Base-by-base conservation (phyloP, 208 protist genomes). In the Trypanosomatidae sp. region DNA sequence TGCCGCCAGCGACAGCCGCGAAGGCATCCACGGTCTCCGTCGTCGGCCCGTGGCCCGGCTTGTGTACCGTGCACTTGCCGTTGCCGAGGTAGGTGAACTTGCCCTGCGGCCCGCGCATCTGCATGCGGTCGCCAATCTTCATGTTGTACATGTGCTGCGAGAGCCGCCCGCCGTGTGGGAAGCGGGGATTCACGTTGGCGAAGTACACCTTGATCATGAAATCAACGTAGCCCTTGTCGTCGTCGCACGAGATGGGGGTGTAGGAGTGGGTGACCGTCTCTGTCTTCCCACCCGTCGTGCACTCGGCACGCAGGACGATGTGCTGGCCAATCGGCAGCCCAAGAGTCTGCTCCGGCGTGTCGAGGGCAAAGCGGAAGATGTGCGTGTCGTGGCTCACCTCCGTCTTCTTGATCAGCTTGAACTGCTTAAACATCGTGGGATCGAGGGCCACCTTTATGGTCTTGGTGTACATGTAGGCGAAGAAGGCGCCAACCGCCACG, bases 151-250 rank as follows among this genome's bases (percentile, higher is more conserved):
- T 65, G 82, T 98, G 68, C 82, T 98, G 94, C 39, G 92, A 91
- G 50, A 98, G 89, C 17, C 94, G 92, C 12, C 94, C 93, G 30
- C 95, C 95, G 50, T 90, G 55, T 1, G 95, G 95, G 84, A 95
- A 98, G 56, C 86, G 86, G 44, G 92, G 91, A 69, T 95, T 79
- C 36, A 88, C 83, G 65, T 85, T 86, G 28, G 84, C 82, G 52
- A 92, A 90, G 86, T 98, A 98, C 36, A 98, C 88, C 79, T 98
- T 98, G 66, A 98, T 86, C 47, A 98, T 83, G 59, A 98, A 91
- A 60, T 98, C 95, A 5, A 98, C 92, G 80, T 93, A 90, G 66
- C 95, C 96, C 60, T 88, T 74, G 28, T 97, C 91, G 46, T 95
- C 91, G 66, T 98, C 86, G 47, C 81, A 88, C 15, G 84, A 89